A percentile compares a stretch with the other conserved stretches of the same genome.
phyloP scores from a whole-genome alignment of 352 stramenopile genomes.

The Pythium chondricola region DNA sequence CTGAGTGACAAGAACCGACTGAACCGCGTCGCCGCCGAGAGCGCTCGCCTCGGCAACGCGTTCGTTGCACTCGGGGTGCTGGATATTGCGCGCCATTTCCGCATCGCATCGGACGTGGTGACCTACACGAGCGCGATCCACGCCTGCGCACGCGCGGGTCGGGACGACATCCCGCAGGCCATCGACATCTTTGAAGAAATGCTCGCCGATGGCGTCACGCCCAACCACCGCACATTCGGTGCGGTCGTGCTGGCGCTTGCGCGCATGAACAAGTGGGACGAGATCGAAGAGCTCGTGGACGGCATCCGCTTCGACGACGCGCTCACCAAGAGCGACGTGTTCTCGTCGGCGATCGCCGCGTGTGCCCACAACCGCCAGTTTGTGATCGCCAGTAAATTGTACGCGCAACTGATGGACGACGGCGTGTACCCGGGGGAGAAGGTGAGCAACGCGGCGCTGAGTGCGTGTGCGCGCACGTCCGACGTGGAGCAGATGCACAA shows the following conservation, averaged over 20 bases:
- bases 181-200: slow-evolving; percentile 78
- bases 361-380: slow-evolving; percentile 71
- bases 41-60: slow-evolving; percentile 56
- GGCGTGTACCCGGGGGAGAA: slow-evolving; percentile 66
- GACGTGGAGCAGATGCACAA: slow-evolving; percentile 50
- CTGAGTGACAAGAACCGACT: slow-evolving; percentile 36
- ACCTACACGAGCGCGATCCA: slow-evolving; percentile 81
- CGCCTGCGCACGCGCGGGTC: slow-evolving; percentile 55
- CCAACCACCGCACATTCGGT: slow-evolving; percentile 74
- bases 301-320: slow-evolving; percentile 53
- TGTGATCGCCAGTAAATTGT: slow-evolving; percentile 47
- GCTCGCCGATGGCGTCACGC: slow-evolving; percentile 41
- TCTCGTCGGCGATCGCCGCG: slow-evolving; percentile 68
- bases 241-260: slow-evolving; percentile 63
- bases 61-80: slow-evolving; percentile 61
- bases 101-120: slow-evolving; percentile 55
- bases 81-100: slow-evolving; percentile 62
- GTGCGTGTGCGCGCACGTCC: slow-evolving; percentile 53
- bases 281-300: slow-evolving; percentile 57
- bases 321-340: slow-evolving; percentile 54
- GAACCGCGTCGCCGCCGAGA: slow-evolving; percentile 66
- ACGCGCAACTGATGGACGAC: slow-evolving; percentile 57
- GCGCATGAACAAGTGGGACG: slow-evolving; percentile 57
- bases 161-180: slow-evolving; percentile 38
- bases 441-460: slow-evolving; percentile 63